A percentile compares a stretch with the other conserved stretches of the same genome.
Conservation (phyloP, 2,329 filamentous ascomycete genomes). For the Didymella sp. region DNA sequence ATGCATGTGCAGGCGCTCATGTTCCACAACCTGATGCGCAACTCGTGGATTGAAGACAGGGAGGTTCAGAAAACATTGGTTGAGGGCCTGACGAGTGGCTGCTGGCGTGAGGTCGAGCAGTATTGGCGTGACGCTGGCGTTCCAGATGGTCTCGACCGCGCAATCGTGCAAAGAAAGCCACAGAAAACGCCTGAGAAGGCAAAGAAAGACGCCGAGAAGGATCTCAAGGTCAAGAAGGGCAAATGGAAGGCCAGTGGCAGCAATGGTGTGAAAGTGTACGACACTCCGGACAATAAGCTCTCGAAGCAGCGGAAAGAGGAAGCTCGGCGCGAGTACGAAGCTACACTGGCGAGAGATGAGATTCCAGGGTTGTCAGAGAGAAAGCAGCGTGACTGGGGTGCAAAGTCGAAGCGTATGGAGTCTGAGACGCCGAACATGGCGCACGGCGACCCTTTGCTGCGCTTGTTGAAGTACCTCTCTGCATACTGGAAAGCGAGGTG, state of each 20-base stretch:
- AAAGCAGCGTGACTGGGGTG: constrained; percentile 72
- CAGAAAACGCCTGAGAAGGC: constrained; percentile 69
- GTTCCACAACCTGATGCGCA: constrained; percentile 81
- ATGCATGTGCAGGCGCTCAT: constrained; percentile 87
- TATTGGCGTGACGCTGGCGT: constrained; percentile 77
- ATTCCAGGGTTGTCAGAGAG: constrained; percentile 52
- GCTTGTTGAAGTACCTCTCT: constrained; percentile 76
- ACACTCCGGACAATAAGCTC: constrained; percentile 31
- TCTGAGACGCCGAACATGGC: constrained; percentile 77
- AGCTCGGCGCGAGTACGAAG: constrained; percentile 12
- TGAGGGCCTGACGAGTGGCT: constrained; percentile 37
- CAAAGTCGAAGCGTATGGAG: constrained; percentile 72
- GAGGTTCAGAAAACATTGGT: constrained; percentile 44
- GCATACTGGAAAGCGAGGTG: constrained; percentile 91
- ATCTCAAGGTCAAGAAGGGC: constrained; percentile 26
- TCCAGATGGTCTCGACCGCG: constrained; percentile 78
- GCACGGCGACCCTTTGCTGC: constrained; percentile 79
- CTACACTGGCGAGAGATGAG: constrained; percentile 28
- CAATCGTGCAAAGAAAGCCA: constrained; percentile 70
- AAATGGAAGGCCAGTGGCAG: constrained; percentile 54
- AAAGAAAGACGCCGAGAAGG: constrained; percentile 64
- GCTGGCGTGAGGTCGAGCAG: constrained; percentile 46
- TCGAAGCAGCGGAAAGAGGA: constrained; percentile 12
- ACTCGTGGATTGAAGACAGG: constrained; percentile 48
- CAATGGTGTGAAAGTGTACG: constrained; percentile 43